Evolutionary conservation across 2,329 filamentous ascomycete species (phyloP), one percentile per base, ranked within the genome.

Genomic region (Fusarium xyrophilum): DNA sequence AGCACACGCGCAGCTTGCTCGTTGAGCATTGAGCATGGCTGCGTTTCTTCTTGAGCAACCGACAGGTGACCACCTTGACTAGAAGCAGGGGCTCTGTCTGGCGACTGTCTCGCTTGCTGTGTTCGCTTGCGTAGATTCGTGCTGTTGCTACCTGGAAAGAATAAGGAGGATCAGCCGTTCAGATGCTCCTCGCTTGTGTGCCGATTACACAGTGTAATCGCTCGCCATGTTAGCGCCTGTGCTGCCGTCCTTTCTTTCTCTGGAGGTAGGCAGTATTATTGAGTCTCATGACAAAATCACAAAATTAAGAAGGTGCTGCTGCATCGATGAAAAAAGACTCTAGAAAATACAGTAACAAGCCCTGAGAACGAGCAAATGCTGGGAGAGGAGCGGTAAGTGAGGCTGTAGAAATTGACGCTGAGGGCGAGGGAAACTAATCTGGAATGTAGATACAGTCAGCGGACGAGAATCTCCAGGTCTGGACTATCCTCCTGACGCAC

Each of bases 21-120:
- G 5, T 7, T 15, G 13, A 5, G 8, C 6, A 11, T 5, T 0
- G 3, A 39, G 8, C 1, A 39, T 13, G 0, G n/a, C n/a, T 39
- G 4, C 6, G 9, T 21, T n/a, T n/a, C n/a, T 21, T 8, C 5
- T 10, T 10, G 13, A 14, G 38, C n/a, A 39, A 9, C 13, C 5
- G 7, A 39, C 2, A 7, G 38, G 38, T 21, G 13, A 15, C 9
- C 13, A 15, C 10, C n/a, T 0, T 39, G 9, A 21, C n/a, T 21
- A 4, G 3, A 15, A 15, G 3, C 13, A 39, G 9, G n/a, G n/a
- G n/a, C 4, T 5, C 5, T 39, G n/a, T 21, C 36, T 39, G 12
- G 25, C 25, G 25, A 27, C 25, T 27, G 25, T 27, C 25, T 27
- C 25, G 25, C 25, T 27, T 27, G 25, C 25, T 27, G 25, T 8